These are phyloP conservation scores for Calonectria ilicicola DNA, from an alignment of 2,329 filamentous ascomycete genomes.

Conservation along the genomic window DNA sequence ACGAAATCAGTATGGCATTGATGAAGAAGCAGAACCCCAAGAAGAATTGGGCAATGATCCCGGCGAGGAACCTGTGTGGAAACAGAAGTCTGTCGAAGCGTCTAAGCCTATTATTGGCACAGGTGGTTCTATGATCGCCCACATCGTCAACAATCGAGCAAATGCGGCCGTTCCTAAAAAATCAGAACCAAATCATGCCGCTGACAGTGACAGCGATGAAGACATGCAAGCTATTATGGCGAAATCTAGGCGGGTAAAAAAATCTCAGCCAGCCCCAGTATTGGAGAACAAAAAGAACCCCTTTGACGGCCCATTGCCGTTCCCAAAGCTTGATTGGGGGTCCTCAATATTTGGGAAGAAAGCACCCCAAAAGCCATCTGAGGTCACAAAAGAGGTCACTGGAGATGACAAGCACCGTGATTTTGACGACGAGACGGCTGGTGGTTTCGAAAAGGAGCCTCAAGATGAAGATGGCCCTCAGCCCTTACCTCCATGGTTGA, in stretches of 20 bases:
- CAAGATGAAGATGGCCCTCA: constrained; percentile 58
- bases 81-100: constrained; percentile 63
- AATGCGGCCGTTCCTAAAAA: constrained; percentile 68
- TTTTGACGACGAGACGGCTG: constrained; percentile 62
- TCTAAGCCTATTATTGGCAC: constrained; percentile 64
- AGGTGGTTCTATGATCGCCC: constrained; percentile 74
- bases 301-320: constrained; percentile 86
- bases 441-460: constrained; percentile 72
- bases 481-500: constrained; percentile 84
- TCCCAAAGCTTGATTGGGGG: constrained; percentile 84
- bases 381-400: constrained; percentile 40
- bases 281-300: constrained; percentile 69
- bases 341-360: constrained; percentile 68
- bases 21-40: constrained; percentile 52
- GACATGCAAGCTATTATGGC: constrained; percentile 83
- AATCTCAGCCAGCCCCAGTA: constrained; percentile 52
- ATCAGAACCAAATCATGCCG: constrained; percentile 26
- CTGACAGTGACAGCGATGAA: constrained; percentile 79
- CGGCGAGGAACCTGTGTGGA: constrained; percentile 62
- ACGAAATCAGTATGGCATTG: constrained; percentile 67
- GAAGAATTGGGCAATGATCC: constrained; percentile 64
- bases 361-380: constrained; percentile 36
- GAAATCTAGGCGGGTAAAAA: constrained; percentile 74
- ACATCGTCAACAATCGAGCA: constrained; percentile 79
- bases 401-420: constrained; percentile 40